phyloP scores from a whole-genome alignment of 1,284 basidiomycete genomes.

The Ganoderma lingzhi region DNA sequence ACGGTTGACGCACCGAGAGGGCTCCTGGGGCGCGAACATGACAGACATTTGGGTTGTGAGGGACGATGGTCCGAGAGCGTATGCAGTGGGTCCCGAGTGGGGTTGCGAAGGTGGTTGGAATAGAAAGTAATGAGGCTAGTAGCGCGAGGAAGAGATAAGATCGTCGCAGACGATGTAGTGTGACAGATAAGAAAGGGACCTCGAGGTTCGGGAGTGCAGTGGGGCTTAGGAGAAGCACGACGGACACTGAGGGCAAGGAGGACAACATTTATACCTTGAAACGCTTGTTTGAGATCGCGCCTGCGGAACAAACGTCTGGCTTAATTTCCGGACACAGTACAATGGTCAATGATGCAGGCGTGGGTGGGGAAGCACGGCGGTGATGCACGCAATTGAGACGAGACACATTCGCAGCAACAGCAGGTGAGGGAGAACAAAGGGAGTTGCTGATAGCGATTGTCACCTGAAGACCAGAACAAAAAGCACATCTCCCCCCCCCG shows the following conservation, averaged over 20 bases:
- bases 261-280: neutral
- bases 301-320: neutral
- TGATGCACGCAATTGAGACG: conserved; percentile 5
- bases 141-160: conserved; percentile 3
- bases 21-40: conserved; percentile 31
- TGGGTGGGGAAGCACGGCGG: neutral
- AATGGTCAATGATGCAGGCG: conserved; percentile 5
- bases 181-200: neutral
- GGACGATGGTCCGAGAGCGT: neutral
- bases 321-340: neutral
- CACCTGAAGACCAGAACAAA: conserved; percentile 1
- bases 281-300: neutral
- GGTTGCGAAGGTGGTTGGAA: neutral
- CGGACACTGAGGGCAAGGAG: neutral
- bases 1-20: conserved; percentile 34
- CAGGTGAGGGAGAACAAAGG: conserved; percentile 15
- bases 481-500: too few species aligned
- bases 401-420: conserved; percentile 11
- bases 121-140: neutral
- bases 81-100: neutral
- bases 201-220: neutral
- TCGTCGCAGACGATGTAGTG: conserved; percentile 34
- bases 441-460: conserved; percentile 1
- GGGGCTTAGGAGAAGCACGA: neutral
- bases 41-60: conserved; percentile 28